Base-by-base conservation (phyloP, 1,139 yeast genomes). In the Pichia sp. region DNA sequence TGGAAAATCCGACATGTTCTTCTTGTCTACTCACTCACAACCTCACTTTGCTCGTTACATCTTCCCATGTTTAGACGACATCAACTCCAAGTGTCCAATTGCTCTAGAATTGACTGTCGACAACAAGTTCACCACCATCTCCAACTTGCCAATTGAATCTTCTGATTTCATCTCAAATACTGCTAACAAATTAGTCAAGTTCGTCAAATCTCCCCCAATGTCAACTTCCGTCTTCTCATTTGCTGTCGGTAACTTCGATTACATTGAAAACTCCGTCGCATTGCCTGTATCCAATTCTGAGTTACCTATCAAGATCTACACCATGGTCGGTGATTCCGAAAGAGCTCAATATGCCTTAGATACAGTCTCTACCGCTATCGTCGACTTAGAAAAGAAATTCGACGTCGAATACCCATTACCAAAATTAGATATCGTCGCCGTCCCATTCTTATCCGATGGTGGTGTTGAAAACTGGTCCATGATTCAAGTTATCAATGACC, bases 381-480 rank as follows among this genome's bases (percentile, higher is more conserved):
- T 84, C 3, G 50, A 65, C 9, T 49, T 77, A 37, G 77, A 72
- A 47, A 44, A 61, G 0, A 64, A 71, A 30, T 73, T 84, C 45
- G 68, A 70, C 0, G 60, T 60, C 14, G 53, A 59, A 2, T 84
- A 72, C 56, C 91, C 91, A 1, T 67, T 83, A 53, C 66, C 70
- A 6, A 85, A 85, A 56, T 63, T 85, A 35, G 93, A 85, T 59
- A 67, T 85, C 40, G 76, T 82, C 2, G 77, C 85, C 1, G 62
- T 85, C 14, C 93, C 93, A 7, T 83, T 81, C 56, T 70, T 85
- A 50, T 72, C 80, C 31, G 91, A 85, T 62, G 85, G 87, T 50
- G 93, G 87, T 4, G 85, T 84, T 83, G 94, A 85, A 61, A 84
- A 85, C 59, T 82, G 85, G 79, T 86, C 88, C 4, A 67, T 83